These are phyloP conservation scores for Melocanna baccifera DNA, from an alignment of 176 grass and related monocot species.

Conservation along the genomic window DNA sequence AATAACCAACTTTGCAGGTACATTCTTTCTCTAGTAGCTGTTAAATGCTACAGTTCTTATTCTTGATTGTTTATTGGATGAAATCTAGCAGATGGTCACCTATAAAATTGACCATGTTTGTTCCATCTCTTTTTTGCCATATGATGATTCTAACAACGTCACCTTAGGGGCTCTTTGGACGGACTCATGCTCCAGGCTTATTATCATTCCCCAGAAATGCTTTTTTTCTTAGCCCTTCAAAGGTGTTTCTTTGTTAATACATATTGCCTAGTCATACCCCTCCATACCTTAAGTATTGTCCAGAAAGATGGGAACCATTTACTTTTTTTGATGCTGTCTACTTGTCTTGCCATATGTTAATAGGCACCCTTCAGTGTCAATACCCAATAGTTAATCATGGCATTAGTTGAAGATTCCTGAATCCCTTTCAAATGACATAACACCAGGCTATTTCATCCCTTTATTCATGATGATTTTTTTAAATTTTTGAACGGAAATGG, in stretches of 20 bases:
- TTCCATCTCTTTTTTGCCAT: background rate
- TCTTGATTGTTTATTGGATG: background rate
- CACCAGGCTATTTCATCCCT: background rate
- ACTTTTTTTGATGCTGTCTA: background rate
- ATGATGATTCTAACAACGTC: background rate
- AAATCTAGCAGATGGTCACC: background rate
- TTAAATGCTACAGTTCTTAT: background rate
- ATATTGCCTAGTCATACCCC: background rate
- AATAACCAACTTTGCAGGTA: conserved; percentile 80
- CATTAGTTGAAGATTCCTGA: background rate
- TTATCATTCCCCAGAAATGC: background rate
- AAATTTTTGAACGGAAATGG: too few species aligned
- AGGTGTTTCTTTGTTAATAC: background rate
- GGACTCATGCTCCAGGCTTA: background rate
- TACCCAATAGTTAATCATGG: background rate
- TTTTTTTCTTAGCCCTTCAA: background rate
- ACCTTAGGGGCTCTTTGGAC: background rate
- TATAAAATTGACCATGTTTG: background rate
- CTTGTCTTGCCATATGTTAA: background rate
- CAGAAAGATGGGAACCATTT: background rate
- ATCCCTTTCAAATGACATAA: background rate
- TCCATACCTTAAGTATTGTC: background rate
- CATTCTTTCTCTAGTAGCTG: background rate
- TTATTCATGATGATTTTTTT: background rate
- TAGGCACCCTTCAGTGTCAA: background rate